Evolutionary conservation across 2,329 filamentous ascomycete genomes (phyloP).

Genomic region (Apiospora phragmitis): DNA sequence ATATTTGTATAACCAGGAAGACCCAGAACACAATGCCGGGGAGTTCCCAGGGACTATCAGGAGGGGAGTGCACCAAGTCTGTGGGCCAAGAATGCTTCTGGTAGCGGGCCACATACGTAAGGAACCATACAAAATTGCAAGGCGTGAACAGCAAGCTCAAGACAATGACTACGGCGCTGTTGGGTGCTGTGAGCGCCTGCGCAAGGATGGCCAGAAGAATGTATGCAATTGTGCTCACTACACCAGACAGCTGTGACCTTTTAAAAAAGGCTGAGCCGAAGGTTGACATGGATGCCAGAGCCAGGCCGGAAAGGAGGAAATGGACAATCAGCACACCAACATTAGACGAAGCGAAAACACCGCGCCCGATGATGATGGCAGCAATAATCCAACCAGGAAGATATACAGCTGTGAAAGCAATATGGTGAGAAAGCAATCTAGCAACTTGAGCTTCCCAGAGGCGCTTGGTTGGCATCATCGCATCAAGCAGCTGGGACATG

Average conservation of each 20-base stretch:
- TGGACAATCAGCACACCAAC: slow-evolving; percentile 69
- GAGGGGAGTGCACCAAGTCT: slow-evolving; percentile 62
- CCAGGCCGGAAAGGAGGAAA: slow-evolving; percentile 74
- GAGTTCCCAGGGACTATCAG: slow-evolving; percentile 65
- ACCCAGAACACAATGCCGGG: slow-evolving; percentile 77
- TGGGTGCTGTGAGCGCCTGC: slow-evolving; percentile 67
- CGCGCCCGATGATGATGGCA: slow-evolving; percentile 61
- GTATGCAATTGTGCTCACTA: slow-evolving; percentile 70
- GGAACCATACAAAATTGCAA: slow-evolving; percentile 84
- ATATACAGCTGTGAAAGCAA: slow-evolving; percentile 80
- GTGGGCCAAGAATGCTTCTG: slow-evolving; percentile 62
- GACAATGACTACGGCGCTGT: slow-evolving; percentile 64
- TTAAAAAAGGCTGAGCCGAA: slow-evolving; percentile 82
- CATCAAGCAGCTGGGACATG: slow-evolving; percentile 85
- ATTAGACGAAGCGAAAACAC: slow-evolving; percentile 66
- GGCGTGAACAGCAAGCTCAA: slow-evolving; percentile 80
- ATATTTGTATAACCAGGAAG: slow-evolving; percentile 74
- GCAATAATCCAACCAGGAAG: slow-evolving; percentile 81
- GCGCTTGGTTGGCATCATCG: slow-evolving; percentile 79
- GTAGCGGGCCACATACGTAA: slow-evolving; percentile 74
- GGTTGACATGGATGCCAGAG: slow-evolving; percentile 78
- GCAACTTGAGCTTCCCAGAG: slow-evolving; percentile 77
- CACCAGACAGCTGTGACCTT: slow-evolving; percentile 84
- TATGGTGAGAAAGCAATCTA: slow-evolving; percentile 75
- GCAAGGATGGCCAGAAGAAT: slow-evolving; percentile 80